Evolutionary conservation across 352 stramenopile genomes (phyloP).

Genomic region (Pythium insidiosum): DNA sequence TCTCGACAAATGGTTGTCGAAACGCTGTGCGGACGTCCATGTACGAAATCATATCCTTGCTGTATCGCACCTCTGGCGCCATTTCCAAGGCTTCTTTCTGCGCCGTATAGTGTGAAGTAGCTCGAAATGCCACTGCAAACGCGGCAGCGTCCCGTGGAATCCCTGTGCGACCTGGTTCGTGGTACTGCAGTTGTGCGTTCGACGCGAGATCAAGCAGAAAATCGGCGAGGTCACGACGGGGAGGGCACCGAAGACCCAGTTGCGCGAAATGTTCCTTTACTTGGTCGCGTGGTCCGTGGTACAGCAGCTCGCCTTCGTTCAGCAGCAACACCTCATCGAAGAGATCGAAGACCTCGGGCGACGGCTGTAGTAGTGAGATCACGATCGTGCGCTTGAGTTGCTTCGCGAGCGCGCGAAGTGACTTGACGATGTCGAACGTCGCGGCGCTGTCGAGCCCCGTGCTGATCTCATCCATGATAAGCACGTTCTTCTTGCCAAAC

Average conservation of each 20-base stretch:
- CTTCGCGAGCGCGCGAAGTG: conserved; percentile 32
- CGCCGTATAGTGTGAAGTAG: background rate
- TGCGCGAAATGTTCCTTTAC: conserved; percentile 27
- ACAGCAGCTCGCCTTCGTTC: conserved; percentile 56
- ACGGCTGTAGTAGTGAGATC: conserved; percentile 46
- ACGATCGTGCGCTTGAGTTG: conserved; percentile 36
- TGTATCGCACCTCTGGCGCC: background rate
- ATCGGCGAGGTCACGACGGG: conserved; percentile 34
- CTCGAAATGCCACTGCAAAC: background rate
- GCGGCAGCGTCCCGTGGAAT: conserved; percentile 9
- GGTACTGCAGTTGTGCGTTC: conserved; percentile 26
- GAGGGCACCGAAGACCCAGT: conserved; percentile 32
- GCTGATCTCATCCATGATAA: conserved; percentile 85
- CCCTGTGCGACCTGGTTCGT: conserved; percentile 4
- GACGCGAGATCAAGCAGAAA: conserved; percentile 46
- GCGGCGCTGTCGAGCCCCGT: conserved; percentile 87
- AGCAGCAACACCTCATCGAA: conserved; percentile 53
- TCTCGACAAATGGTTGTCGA: conserved; percentile 25
- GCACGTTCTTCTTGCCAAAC: conserved; percentile 32
- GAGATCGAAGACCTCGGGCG: conserved; percentile 40
- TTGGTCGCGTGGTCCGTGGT: conserved; percentile 32
- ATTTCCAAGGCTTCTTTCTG: conserved; percentile 27
- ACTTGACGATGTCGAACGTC: conserved; percentile 85
- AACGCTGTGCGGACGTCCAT: conserved; percentile 29
- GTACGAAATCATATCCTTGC: conserved; percentile 59